Base-by-base conservation (phyloP, 768 basidiomycete species). In the Sporobolomyces pararoseus region DNA sequence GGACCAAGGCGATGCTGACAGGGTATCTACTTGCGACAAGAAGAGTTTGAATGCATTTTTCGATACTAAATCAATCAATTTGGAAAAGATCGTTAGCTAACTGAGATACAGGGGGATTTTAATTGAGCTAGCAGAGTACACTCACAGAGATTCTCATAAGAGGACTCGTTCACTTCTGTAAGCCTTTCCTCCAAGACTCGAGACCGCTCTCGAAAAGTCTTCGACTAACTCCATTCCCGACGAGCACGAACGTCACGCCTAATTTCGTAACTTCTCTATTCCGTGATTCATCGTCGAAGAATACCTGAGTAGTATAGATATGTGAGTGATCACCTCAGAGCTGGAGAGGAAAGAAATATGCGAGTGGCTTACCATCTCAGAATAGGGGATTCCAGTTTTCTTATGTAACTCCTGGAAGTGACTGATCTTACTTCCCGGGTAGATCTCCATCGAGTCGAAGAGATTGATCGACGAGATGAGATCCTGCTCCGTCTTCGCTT, bases 181-280 rank as follows among this genome's bases (percentile, higher is more conserved):
- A 27, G 1, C 44, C 42, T 34, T 64, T 84, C 71, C 88, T 81
- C 92, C 92, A 96, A 61, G 84, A 81, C 25, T 75, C 79, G 35
- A 95, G 78, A 0, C 92, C 92, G n/a, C 83, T 80, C 72, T 88
- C 86, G 76, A 90, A 91, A 7, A 82, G 79, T n/a, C 81, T 78
- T 55, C 83, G 80, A 72, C 86, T 83, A 34, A 90, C 74, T 0
- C 91, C 91, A 1, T 27, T 34, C 27, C 82, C 78, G 7, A 90
- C 88, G n/a, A 88, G 84, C 63, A 84, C 81, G 79, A 95, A 92
- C 0, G 89, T 91, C 4, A 94, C 90, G 4, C 92, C 90, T 86
- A 75, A 61, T n/a, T 66, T 55, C 25, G 69, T 63, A 0, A 74
- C 66, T 34, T 76, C 72, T 2, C 73, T 65, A 44, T 75, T 74